Percentiles rank a stretch among this genome's conserved stretches.
These are phyloP conservation scores for Cyberlindnera bimundalis DNA, from an alignment of 805 yeast genomes.

Conservation along the genomic window DNA sequence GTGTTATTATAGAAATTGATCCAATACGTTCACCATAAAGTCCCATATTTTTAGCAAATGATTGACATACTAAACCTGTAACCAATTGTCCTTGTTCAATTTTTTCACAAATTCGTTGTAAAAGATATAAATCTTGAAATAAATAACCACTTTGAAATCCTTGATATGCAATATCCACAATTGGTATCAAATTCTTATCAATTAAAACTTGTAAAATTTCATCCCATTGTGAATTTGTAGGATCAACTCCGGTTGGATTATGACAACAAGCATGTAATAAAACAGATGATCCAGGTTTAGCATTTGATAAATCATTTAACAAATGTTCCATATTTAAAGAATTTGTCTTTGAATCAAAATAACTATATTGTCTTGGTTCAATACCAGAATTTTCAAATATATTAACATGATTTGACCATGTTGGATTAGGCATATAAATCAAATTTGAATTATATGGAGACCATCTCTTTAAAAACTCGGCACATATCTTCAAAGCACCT, in stretches of 20 bases:
- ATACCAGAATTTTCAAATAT: conserved; percentile 76
- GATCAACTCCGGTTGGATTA: conserved; percentile 96
- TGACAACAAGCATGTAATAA: conserved; percentile 94
- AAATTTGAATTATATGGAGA: conserved; percentile 36
- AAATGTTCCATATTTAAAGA: conserved; percentile 64
- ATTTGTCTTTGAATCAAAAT: conserved; percentile 62
- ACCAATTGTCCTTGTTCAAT: conserved; percentile 41
- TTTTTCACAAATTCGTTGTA: conserved; percentile 42
- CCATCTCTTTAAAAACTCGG: conserved; percentile 68
- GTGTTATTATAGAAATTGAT: conserved; percentile 62
- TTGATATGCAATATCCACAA: conserved; percentile 93
- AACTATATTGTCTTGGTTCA: conserved; percentile 57
- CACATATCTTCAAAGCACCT: conserved; percentile 86
- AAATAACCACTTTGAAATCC: conserved; percentile 89
- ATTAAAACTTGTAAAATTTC: conserved; percentile 62
- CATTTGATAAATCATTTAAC: conserved; percentile 51
- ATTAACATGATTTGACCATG: conserved; percentile 92
- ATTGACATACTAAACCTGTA: conserved; percentile 70
- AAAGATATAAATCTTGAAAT: conserved; percentile 62
- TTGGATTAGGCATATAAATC: conserved; percentile 77
- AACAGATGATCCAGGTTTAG: conserved; percentile 59
- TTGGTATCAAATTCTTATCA: conserved; percentile 62
- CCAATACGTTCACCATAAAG: conserved; percentile 95
- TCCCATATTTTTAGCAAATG: conserved; percentile 94
- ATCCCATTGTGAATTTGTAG: conserved; percentile 77